Conservation (phyloP, 2,329 filamentous ascomycete genomes). For the Monilinia polystroma region DNA sequence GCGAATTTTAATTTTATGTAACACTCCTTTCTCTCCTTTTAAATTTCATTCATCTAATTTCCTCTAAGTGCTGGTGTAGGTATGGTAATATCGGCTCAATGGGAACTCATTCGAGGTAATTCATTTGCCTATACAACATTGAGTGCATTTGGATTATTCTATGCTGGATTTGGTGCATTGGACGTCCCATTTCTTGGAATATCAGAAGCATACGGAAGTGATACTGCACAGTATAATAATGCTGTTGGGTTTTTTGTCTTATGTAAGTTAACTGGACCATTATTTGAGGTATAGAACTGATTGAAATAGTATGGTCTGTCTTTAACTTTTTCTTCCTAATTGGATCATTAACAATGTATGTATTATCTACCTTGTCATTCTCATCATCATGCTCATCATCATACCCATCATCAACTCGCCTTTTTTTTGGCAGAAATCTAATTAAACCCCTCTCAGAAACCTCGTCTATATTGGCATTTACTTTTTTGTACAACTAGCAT, state of each 20-base stretch:
- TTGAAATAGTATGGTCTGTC: not conserved
- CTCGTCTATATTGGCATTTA: conserved; percentile 51
- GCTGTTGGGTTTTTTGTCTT: conserved; percentile 7
- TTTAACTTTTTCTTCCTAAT: conserved; percentile 43
- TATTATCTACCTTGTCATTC: too few species aligned
- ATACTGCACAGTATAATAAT: conserved; percentile 4
- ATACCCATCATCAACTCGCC: too few species aligned
- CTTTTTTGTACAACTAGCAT: conserved; percentile 48
- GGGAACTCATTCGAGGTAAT: conserved; percentile 54
- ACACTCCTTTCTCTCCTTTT: not conserved
- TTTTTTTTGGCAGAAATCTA: not conserved
- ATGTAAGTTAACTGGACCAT: not conserved
- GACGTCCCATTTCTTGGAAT: conserved; percentile 50
- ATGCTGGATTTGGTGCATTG: conserved; percentile 50
- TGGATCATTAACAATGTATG: conserved; percentile 43
- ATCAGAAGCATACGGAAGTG: conserved; percentile 27
- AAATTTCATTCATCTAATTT: not conserved
- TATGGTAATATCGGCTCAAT: conserved; percentile 55
- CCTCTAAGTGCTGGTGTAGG: conserved; percentile 49
- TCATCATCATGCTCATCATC: too few species aligned
- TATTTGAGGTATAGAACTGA: not conserved
- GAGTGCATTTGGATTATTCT: conserved; percentile 54
- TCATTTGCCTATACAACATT: conserved; percentile 54
- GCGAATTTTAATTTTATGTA: conserved; percentile 38
- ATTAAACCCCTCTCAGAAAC: conserved; percentile 35